Evolutionary conservation across 2,329 filamentous ascomycete genomes (phyloP).

Genomic region (Aspergillus brunneoviolaceus): DNA sequence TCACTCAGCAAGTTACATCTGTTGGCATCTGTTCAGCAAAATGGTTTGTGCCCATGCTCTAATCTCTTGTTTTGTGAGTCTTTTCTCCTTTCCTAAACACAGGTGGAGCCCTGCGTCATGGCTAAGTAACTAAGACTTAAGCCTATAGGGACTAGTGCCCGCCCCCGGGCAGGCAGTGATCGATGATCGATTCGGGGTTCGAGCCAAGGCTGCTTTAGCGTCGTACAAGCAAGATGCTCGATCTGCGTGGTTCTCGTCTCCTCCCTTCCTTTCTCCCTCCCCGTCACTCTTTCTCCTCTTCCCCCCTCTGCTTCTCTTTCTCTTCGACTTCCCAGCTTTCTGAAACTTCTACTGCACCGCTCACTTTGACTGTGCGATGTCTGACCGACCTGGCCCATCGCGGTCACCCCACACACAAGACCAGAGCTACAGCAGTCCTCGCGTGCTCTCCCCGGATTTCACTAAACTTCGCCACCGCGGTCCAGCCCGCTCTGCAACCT

Average conservation of each 20-base stretch:
- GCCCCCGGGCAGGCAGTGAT: background rate
- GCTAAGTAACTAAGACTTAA: background rate
- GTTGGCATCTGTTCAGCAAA: too few species aligned
- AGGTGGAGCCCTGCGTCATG: background rate
- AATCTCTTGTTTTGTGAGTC: too few species aligned
- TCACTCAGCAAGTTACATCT: too few species aligned
- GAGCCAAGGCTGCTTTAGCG: background rate
- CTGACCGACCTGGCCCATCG: constrained; percentile 14
- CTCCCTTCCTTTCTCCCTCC: background rate
- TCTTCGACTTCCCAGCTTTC: background rate
- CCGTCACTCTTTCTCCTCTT: background rate
- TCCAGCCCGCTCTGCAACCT: constrained; percentile 36
- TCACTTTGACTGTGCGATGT: constrained; percentile 14
- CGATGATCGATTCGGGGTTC: background rate
- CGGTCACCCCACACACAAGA: constrained; percentile 13
- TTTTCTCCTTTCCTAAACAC: too few species aligned
- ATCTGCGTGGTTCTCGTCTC: background rate
- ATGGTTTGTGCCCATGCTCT: too few species aligned
- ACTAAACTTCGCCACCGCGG: constrained; percentile 38
- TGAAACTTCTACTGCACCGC: background rate
- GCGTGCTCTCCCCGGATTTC: constrained; percentile 14
- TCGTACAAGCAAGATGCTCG: background rate
- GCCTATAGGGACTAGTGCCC: background rate
- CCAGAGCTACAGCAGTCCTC: constrained; percentile 11
- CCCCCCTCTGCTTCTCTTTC: background rate